phyloP scores from a whole-genome alignment of 2,329 filamentous ascomycete species.

The Paecilomyces sp. region DNA sequence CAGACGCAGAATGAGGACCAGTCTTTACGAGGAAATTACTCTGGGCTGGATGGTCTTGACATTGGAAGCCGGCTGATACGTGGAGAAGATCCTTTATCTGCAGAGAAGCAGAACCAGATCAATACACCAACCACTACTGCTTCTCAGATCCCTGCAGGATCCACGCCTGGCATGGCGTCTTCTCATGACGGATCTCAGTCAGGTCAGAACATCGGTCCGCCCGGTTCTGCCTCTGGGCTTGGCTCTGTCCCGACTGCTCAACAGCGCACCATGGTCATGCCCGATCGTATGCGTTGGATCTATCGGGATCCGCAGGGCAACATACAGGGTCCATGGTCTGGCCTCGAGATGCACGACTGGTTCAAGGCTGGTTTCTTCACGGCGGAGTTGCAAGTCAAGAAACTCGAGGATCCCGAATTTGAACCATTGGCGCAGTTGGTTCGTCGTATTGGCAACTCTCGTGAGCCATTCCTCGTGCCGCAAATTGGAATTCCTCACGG shows the following conservation, averaged over 20 bases:
- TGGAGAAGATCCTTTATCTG: conserved; percentile 16
- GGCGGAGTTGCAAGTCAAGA: conserved; percentile 87
- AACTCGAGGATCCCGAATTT: conserved; percentile 86
- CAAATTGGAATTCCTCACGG: conserved; percentile 95
- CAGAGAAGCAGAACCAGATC: conserved; percentile 21
- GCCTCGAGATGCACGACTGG: conserved; percentile 99
- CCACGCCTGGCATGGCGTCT: conserved; percentile 21
- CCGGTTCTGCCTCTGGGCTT: conserved; percentile 45
- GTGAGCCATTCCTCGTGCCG: conserved; percentile 94
- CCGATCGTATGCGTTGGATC: conserved; percentile 96
- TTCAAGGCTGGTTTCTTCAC: conserved; percentile 99
- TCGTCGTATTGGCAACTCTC: conserved; percentile 89
- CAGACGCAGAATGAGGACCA: conserved; percentile 1
- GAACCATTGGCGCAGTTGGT: conserved; percentile 94
- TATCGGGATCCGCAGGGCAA: conserved; percentile 92
- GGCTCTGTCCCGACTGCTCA: conserved; percentile 62
- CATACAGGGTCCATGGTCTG: conserved; percentile 90
- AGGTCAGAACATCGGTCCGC: conserved; percentile 27
- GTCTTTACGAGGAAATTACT: conserved; percentile 32
- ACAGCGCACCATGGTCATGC: conserved; percentile 94
- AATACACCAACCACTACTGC: conserved; percentile 23
- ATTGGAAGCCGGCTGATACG: conserved; percentile 5
- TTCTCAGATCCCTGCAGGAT: conserved; percentile 28
- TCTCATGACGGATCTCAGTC: conserved; percentile 21
- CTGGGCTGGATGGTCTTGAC: conserved; percentile 22